A percentile compares a stretch with the other conserved stretches of the same genome.
These are phyloP conservation scores for Beauveria pseudobassiana DNA, from an alignment of 2,329 filamentous ascomycete species.

Conservation along the genomic window DNA sequence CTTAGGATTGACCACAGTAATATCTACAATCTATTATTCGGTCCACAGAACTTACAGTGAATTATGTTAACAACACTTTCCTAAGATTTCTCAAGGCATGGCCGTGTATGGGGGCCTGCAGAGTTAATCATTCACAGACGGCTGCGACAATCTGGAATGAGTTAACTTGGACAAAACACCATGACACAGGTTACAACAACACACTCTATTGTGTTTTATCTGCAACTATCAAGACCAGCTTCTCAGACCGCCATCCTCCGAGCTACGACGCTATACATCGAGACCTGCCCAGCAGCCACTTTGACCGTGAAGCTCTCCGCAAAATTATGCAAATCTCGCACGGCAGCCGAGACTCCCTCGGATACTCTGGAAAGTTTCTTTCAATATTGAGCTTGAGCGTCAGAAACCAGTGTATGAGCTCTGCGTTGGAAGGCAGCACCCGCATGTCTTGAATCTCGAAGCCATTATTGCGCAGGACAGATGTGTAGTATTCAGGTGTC, in stretches of 20 bases:
- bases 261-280: slow-evolving; percentile 8
- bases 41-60: too few relatives aligned
- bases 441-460: slow-evolving; percentile 8
- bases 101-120: neutral
- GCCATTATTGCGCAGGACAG: slow-evolving; percentile 1
- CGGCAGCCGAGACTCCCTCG: neutral
- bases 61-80: too few relatives aligned
- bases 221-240: too few relatives aligned
- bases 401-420: slow-evolving; percentile 9
- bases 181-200: too few relatives aligned
- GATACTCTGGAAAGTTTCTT: slow-evolving; percentile 2
- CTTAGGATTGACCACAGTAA: too few relatives aligned
- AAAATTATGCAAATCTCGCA: neutral
- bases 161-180: too few relatives aligned
- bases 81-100: neutral
- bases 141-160: too few relatives aligned
- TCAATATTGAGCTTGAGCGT: slow-evolving; percentile 6
- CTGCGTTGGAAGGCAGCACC: slow-evolving; percentile 7
- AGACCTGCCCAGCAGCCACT: neutral
- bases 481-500: neutral
- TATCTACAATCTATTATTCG: too few relatives aligned
- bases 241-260: neutral
- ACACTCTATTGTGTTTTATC: too few relatives aligned
- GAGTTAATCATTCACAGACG: too few relatives aligned
- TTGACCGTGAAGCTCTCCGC: slow-evolving; percentile 1